Evolutionary conservation across 495 filamentous ascomycete species (phyloP).

Genomic region (Talaromyces liani): DNA sequence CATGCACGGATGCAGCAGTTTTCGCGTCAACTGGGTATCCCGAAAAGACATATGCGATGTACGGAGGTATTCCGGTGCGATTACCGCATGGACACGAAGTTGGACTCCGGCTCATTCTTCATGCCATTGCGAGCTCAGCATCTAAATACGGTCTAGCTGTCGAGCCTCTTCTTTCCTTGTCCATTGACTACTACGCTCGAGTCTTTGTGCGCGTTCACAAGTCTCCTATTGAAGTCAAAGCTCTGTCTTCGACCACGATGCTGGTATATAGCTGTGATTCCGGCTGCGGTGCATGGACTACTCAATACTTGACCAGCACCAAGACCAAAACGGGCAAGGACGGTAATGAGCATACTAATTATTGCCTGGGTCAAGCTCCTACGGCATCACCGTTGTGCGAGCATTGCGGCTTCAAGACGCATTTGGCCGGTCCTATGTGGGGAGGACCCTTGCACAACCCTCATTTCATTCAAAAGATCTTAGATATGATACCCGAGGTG

Average conservation of each 20-base stretch:
- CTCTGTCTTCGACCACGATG: conserved; percentile 84
- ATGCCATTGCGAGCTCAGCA: conserved; percentile 69
- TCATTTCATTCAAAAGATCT: conserved; percentile 67
- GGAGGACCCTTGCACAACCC: conserved; percentile 80
- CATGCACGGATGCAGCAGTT: conserved; percentile 90
- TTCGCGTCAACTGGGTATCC: conserved; percentile 90
- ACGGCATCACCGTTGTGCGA: conserved; percentile 53
- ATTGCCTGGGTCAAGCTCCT: conserved; percentile 62
- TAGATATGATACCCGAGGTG: conserved; percentile 56
- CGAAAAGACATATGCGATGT: conserved; percentile 86
- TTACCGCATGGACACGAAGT: conserved; percentile 81
- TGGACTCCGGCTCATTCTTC: conserved; percentile 76
- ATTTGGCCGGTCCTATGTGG: conserved; percentile 90
- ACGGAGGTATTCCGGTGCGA: conserved; percentile 82
- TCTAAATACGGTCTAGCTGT: conserved; percentile 83
- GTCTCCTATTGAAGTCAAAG: conserved; percentile 79
- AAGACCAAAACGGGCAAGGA: conserved; percentile 57
- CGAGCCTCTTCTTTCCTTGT: conserved; percentile 85
- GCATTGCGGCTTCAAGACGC: conserved; percentile 81
- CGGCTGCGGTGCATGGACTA: conserved; percentile 83
- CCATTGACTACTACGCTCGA: conserved; percentile 91
- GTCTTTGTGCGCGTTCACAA: conserved; percentile 78
- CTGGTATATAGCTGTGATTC: conserved; percentile 81
- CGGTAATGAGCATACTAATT: conserved; percentile 66
- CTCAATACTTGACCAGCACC: conserved; percentile 63